Conservation (phyloP, 2,329 filamentous ascomycete species). For the Polychaeton citri region DNA sequence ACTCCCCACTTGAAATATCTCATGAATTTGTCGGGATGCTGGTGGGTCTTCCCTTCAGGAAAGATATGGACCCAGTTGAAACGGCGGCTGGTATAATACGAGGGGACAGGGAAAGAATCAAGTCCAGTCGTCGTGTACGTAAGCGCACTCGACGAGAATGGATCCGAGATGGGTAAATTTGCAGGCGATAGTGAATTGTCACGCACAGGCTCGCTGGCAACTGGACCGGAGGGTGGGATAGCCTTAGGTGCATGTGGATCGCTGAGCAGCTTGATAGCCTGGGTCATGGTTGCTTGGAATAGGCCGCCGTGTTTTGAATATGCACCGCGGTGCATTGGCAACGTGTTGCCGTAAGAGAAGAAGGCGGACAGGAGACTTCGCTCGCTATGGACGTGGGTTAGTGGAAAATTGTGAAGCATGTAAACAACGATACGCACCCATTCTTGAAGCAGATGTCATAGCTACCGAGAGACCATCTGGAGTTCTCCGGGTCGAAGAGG, state of each 20-base stretch:
- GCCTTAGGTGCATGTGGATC: conserved; percentile 25
- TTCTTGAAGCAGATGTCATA: conserved; percentile 93
- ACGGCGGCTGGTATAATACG: conserved; percentile 54
- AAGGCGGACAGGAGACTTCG: conserved; percentile 56
- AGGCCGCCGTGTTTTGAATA: conserved; percentile 72
- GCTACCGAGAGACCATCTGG: conserved; percentile 81
- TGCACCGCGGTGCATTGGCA: conserved; percentile 71
- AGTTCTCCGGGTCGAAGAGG: conserved; percentile 56
- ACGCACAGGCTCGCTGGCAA: not conserved
- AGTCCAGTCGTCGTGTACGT: conserved; percentile 53
- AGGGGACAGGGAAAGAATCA: conserved; percentile 58
- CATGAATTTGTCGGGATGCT: conserved; percentile 63
- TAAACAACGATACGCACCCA: conserved; percentile 39
- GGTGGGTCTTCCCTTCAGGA: conserved; percentile 88
- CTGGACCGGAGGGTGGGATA: conserved; percentile 5
- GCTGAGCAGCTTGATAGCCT: conserved; percentile 75
- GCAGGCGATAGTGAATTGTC: conserved; percentile 1
- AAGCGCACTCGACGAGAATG: conserved; percentile 39
- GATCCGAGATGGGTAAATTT: conserved; percentile 31
- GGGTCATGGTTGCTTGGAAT: conserved; percentile 77
- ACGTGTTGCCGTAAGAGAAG: conserved; percentile 78
- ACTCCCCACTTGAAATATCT: conserved; percentile 99
- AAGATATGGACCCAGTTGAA: conserved; percentile 90
- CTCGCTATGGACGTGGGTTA: conserved; percentile 6
- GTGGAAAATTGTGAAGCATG: not conserved